Evolutionary conservation across 2,329 filamentous ascomycete genomes (phyloP).

Genomic region (Epichloe glyceriae): DNA sequence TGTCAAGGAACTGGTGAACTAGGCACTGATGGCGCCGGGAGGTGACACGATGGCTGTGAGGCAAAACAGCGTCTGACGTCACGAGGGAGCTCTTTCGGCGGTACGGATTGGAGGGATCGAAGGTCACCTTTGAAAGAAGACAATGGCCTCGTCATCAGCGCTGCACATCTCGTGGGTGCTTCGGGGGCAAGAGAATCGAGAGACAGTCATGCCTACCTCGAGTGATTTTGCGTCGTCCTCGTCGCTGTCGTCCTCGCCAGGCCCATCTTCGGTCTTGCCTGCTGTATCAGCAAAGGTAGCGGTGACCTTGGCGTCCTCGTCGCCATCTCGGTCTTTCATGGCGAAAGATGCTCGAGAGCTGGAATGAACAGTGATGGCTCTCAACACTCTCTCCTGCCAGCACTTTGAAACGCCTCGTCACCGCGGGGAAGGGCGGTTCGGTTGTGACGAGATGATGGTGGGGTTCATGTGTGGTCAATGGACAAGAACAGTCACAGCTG

Average conservation of each 20-base stretch:
- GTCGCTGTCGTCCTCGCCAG: constrained; percentile 29
- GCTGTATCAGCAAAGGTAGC: constrained; percentile 11
- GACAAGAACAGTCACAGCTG: too few species aligned
- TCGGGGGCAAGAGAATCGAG: background rate
- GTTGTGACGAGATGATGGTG: too few species aligned
- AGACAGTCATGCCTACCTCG: constrained; percentile 28
- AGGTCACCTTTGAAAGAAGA: constrained; percentile 37
- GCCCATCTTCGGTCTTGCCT: background rate
- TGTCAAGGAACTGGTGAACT: constrained; percentile 52
- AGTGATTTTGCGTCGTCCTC: constrained; percentile 31
- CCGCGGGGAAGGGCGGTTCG: background rate
- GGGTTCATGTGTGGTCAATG: too few species aligned
- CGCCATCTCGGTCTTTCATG: constrained; percentile 9
- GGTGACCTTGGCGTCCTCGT: constrained; percentile 9
- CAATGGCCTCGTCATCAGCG: background rate
- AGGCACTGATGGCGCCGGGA: constrained; percentile 42
- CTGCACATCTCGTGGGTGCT: background rate
- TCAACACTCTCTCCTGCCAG: background rate
- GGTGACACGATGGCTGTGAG: constrained; percentile 14
- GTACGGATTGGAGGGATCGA: constrained; percentile 47
- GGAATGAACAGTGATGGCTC: background rate
- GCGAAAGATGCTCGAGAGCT: background rate
- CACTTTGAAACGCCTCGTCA: background rate
- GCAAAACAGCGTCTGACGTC: constrained; percentile 29
- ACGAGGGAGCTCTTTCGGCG: constrained; percentile 56